Percentiles rank a stretch among this genome's conserved stretches.
These are phyloP conservation scores for Fennellomyces sp. DNA, from an alignment of 371 early-diverging fungal genomes.

Conservation along the genomic window DNA sequence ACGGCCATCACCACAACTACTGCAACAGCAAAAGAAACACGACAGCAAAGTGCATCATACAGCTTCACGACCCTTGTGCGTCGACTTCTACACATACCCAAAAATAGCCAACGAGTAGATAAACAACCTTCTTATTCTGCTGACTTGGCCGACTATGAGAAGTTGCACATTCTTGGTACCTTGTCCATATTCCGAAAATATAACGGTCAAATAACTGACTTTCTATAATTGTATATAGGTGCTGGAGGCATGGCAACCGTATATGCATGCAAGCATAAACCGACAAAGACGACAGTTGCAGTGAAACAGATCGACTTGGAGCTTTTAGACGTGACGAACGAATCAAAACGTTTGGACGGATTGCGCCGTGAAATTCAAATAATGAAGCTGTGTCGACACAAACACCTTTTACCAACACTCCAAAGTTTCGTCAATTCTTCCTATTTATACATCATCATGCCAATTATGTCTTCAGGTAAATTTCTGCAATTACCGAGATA, in stretches of 20 bases:
- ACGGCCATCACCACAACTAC: neutral
- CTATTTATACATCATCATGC: conserved; percentile 69
- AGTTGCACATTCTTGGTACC: conserved; percentile 9
- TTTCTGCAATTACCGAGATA: neutral
- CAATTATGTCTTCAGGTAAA: conserved; percentile 67
- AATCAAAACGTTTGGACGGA: conserved; percentile 35
- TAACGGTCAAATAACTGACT: neutral
- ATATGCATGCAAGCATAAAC: conserved; percentile 36
- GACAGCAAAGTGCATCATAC: neutral
- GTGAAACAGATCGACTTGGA: conserved; percentile 44
- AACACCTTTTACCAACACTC: conserved; percentile 65
- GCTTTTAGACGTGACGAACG: conserved; percentile 17
- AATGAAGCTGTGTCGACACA: conserved; percentile 72
- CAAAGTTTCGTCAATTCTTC: conserved; percentile 67
- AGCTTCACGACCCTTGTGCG: neutral
- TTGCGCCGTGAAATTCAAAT: conserved; percentile 69
- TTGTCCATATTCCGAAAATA: neutral
- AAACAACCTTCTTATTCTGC: conserved; percentile 7
- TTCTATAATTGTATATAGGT: conserved; percentile 14
- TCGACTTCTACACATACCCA: neutral
- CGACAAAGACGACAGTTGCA: conserved; percentile 33
- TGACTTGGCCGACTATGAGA: conserved; percentile 13
- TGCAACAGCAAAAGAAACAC: neutral
- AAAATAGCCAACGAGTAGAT: neutral
- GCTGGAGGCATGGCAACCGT: conserved; percentile 48